Percentiles rank a stretch among this genome's conserved stretches.
Evolutionary conservation across 495 filamentous ascomycete species (phyloP).

Genomic region (Cryomyces minteri): DNA sequence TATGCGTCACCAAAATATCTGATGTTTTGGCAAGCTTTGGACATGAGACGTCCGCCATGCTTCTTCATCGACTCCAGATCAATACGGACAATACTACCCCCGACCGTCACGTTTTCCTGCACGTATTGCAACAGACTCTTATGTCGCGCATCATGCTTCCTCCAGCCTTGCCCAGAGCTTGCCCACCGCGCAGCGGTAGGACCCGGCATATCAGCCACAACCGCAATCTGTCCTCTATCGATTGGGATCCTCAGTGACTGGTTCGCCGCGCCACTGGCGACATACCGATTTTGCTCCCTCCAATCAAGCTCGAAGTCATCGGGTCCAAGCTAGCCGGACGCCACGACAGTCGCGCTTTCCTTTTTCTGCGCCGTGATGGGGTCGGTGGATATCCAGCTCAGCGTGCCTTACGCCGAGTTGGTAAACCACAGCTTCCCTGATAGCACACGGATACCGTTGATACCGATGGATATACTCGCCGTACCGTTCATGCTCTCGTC

Average conservation of each 20-base stretch:
- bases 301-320: background rate
- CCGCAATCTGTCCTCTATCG: background rate
- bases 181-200: background rate
- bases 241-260: background rate
- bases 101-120: no score
- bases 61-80: no score
- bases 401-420: background rate
- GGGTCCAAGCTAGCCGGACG: background rate
- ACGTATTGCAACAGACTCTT: no score
- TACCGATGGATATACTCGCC: background rate
- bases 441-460: background rate
- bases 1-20: no score
- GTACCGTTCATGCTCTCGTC: background rate
- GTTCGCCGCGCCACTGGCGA: background rate
- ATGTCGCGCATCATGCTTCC: no score
- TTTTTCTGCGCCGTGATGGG: background rate
- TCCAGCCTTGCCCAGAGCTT: no score
- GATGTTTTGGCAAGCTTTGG: no score
- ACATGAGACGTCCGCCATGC: no score
- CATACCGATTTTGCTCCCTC: background rate
- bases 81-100: no score
- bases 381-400: background rate
- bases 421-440: background rate
- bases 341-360: background rate
- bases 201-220: background rate